A percentile compares a stretch with the other conserved stretches of the same genome.
Evolutionary conservation across 176 grass and related monocot genomes (phyloP).

Genomic region (Triticum monococcum): DNA sequence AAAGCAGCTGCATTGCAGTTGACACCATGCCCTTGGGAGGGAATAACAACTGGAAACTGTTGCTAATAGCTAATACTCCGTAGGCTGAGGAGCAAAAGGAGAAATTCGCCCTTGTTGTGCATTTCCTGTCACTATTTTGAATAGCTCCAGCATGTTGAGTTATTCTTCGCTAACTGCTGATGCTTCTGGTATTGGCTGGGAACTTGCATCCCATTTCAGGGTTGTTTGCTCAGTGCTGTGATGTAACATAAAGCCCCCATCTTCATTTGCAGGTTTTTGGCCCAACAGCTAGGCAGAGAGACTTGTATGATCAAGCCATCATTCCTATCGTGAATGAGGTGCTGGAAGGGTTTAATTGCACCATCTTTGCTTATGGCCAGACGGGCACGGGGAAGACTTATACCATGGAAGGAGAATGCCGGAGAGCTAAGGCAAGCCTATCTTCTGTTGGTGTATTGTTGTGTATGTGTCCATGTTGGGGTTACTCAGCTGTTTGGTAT

Average conservation of each 20-base stretch:
- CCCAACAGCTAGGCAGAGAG: slow-evolving; percentile 69
- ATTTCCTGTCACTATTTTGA: background rate
- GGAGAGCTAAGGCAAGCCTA: slow-evolving; percentile 75
- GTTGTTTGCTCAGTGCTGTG: background rate
- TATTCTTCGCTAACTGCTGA: background rate
- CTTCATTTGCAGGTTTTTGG: slow-evolving; percentile 68
- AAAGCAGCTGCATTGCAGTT: background rate
- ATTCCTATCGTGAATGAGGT: slow-evolving; percentile 98
- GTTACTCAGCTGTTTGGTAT: background rate
- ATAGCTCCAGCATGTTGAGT: background rate
- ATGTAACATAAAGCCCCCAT: background rate
- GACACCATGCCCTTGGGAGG: background rate
- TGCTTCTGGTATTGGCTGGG: background rate
- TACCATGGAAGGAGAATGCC: slow-evolving; percentile 97
- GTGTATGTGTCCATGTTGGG: background rate
- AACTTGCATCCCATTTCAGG: background rate
- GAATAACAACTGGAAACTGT: no score
- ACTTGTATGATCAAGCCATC: slow-evolving; percentile 89
- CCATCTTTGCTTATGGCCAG: slow-evolving; percentile 96
- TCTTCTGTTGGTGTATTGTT: background rate
- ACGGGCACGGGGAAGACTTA: slow-evolving; percentile 96
- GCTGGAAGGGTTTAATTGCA: slow-evolving; percentile 94
- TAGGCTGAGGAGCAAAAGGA: no score
- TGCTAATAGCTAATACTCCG: no score
- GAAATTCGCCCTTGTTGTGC: background rate